Evolutionary conservation across 495 filamentous ascomycete species (phyloP).

Genomic region (Aspergillus leporis): DNA sequence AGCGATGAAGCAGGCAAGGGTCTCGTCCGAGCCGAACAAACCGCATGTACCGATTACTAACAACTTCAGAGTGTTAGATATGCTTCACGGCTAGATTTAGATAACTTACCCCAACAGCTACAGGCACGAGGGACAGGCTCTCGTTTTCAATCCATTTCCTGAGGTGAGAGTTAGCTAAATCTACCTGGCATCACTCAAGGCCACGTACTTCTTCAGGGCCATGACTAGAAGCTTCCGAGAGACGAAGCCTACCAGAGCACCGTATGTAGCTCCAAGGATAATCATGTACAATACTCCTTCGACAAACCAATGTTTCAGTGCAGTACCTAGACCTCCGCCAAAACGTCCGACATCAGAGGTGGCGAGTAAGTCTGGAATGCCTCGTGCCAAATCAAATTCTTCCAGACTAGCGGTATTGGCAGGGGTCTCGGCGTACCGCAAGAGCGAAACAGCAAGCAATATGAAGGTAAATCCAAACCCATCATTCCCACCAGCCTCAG

Average conservation of each 20-base stretch:
- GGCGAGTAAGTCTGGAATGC: constrained; percentile 31
- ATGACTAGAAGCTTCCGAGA: constrained; percentile 31
- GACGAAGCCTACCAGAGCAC: constrained; percentile 34
- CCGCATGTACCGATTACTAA: constrained; percentile 43
- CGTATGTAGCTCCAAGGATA: constrained; percentile 37
- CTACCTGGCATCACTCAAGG: neutral
- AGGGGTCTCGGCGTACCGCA: constrained; percentile 51
- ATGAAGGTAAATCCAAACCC: constrained; percentile 63
- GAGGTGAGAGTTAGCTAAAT: neutral
- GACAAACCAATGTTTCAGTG: constrained; percentile 41
- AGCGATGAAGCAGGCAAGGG: constrained; percentile 41
- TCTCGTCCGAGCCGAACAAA: constrained; percentile 42
- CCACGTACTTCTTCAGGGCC: constrained; percentile 26
- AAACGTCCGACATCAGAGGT: constrained; percentile 33
- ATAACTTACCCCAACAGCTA: constrained; percentile 33
- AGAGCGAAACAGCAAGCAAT: constrained; percentile 54
- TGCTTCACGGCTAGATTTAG: neutral
- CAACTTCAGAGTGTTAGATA: constrained; percentile 21
- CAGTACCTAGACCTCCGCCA: constrained; percentile 32
- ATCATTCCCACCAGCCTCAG: constrained; percentile 62
- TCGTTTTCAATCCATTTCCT: constrained; percentile 41
- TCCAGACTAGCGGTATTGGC: constrained; percentile 20
- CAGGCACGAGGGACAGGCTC: constrained; percentile 32
- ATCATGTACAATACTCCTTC: constrained; percentile 45
- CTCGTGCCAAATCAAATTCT: constrained; percentile 26